Base-by-base conservation (phyloP, 2,329 filamentous ascomycete genomes). In the Polytolypa hystricis region DNA sequence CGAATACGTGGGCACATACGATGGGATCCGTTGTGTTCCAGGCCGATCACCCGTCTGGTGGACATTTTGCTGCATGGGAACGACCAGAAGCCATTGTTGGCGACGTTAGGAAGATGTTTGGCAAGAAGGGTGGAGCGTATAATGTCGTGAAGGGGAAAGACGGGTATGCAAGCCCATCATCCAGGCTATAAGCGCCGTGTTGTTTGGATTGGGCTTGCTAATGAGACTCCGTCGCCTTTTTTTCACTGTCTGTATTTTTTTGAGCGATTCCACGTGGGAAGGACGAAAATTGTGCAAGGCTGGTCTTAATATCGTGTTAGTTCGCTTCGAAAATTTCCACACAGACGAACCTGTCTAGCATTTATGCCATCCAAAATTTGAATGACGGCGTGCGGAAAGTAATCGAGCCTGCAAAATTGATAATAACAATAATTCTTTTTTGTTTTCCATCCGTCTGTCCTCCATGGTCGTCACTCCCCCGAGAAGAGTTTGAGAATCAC, bases 51-150 rank as follows among this genome's bases (percentile, higher is more conserved):
- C 56, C 64, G 9, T 52, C 51, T 7, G 69, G 69, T 4, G 69
- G 70, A 0, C 69, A 73, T 53, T 73, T 73, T 51, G 68, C 67
- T 4, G 67, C 69, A 10, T 69, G 62, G 57, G 68, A 73, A 47
- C 51, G 54, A 5, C 70, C 70, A 1, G 61, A 67, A 38, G 48
- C 59, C 5, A 53, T 73, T 33, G 60, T 56, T 2, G 46, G 43
- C 3, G 69, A 72, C 54, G 38, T 73, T 44, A 56, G 57, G 42
- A 56, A 55, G 23, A 70, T 73, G 56, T 62, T 71, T 45, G 60
- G 64, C 3, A 69, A 58, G 37, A 48, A 50, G 12, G 60, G 59
- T 11, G 53, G 53, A 26, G 60, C 56, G 2, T 61, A 53, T 43
- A 52, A 49, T 9, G 52, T 50, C 10, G 46, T 64, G 7, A n/a